Conservation (phyloP, 768 basidiomycete species). For the Infundibulicybe gibba region DNA sequence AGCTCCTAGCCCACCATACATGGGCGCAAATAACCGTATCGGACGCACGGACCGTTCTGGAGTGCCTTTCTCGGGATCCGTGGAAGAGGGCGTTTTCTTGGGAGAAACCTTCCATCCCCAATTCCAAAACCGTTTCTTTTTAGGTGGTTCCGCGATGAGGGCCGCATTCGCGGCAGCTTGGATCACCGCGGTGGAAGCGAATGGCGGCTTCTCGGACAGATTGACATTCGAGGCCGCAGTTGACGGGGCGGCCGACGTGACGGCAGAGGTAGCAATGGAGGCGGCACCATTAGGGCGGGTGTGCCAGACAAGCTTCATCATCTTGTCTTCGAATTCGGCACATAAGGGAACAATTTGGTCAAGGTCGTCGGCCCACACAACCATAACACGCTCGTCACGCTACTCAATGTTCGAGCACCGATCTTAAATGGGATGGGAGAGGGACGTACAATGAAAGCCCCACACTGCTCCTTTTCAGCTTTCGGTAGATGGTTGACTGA, state of each 20-base stretch:
- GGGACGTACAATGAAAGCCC: constrained; percentile 72
- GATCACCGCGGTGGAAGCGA: constrained; percentile 19
- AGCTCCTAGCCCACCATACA: constrained; percentile 69
- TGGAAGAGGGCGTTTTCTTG: constrained; percentile 24
- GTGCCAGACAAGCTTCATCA: constrained; percentile 55
- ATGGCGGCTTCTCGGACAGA: constrained; percentile 45
- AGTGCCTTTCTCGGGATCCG: constrained; percentile 51
- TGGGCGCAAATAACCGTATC: constrained; percentile 63
- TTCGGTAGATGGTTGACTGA: constrained; percentile 61
- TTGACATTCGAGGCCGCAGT: constrained; percentile 50
- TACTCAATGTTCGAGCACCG: constrained; percentile 19
- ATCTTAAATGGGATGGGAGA: not conserved
- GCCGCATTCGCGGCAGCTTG: constrained; percentile 28
- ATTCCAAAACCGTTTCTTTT: constrained; percentile 23
- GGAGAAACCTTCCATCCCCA: constrained; percentile 47
- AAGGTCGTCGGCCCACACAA: constrained; percentile 83
- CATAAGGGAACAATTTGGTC: constrained; percentile 76
- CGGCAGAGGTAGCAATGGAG: constrained; percentile 34
- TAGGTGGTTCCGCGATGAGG: constrained; percentile 14
- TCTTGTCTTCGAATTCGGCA: constrained; percentile 67
- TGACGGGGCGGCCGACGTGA: constrained; percentile 39
- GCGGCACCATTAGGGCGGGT: constrained; percentile 30
- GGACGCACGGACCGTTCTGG: constrained; percentile 35
- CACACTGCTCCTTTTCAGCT: constrained; percentile 90
- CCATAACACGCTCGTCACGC: constrained; percentile 81